Evolutionary conservation across 345 rosid genomes (phyloP).

Genomic region (Pelargonium nanum): DNA sequence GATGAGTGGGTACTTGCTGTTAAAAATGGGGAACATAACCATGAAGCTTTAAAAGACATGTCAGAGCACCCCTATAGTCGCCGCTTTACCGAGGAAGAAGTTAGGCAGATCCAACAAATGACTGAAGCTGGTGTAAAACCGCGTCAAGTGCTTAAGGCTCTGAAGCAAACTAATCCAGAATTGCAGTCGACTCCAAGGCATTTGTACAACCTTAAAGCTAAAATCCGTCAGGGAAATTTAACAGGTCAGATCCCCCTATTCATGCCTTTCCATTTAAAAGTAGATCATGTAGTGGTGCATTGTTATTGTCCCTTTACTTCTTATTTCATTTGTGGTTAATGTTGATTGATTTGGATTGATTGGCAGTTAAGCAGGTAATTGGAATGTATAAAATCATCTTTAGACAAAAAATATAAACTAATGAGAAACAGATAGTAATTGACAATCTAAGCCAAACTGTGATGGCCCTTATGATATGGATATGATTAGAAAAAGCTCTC

Average conservation of each 20-base stretch:
- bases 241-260: neutral
- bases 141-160: neutral
- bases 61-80: neutral
- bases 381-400: neutral
- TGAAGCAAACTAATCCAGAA: neutral
- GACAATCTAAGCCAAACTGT: neutral
- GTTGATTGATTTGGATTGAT: too few species aligned
- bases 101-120: neutral
- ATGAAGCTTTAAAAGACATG: neutral
- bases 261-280: neutral
- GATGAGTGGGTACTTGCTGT: neutral
- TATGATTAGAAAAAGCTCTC: neutral
- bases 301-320: neutral
- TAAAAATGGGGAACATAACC: neutral
- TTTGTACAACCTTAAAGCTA: neutral
- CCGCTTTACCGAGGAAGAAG: neutral
- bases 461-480: neutral
- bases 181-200: neutral
- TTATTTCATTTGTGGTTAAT: neutral
- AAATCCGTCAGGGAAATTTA: neutral
- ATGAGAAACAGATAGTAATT: too few species aligned
- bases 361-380: neutral
- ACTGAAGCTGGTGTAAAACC: neutral
- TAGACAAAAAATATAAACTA: neutral
- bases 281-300: neutral